Base-by-base conservation (phyloP, 495 filamentous ascomycete species). In the Geopyxis carbonaria region DNA sequence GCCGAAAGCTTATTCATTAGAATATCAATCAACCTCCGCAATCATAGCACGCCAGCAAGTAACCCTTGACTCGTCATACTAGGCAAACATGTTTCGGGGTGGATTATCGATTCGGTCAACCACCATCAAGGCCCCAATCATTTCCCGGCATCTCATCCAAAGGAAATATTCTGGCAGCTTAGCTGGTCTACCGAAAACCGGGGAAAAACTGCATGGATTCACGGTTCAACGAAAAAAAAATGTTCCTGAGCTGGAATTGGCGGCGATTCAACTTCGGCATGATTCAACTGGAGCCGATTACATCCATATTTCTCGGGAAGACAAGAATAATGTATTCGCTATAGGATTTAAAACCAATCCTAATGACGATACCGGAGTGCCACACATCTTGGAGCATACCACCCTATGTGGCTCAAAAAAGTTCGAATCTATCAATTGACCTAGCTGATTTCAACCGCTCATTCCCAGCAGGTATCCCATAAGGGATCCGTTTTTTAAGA, bases 261-360 rank as follows among this genome's bases (percentile, higher is more conserved):
- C 86, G 2, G 91, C 91, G 2, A 60, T 94, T 25, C 79, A 89
- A 43, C 64, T 95, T 46, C 75, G 74, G 43, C 89, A 97, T 56
- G 78, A 93, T 60, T 83, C 80, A 62, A 97, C 89, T 4, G 80
- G 84, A 41, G 87, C 89, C 14, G 82, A 97, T 42, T 92, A 95
- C 54, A 72, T 97, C 21, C 89, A 97, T 64, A 73, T 97, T 45
- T 89, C 80, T 0, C 68, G 85, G 40, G 82, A 95, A 31, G 89
- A 97, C 56, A 77, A 78, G 64, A 97, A 97, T 60, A 97, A 95
- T 80, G 91, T 94, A 45, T 97, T 97, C 65, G 92, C 85, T 5
- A 84, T 94, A 49, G 87, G 84, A 4, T 97, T 95, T 71, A 93
- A 93, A 70, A 97, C 89, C 2, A 97, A 95, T 53, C 89, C 89